phyloP scores from a whole-genome alignment of 164 flowering plant genomes.

The Vitis rupestris region DNA sequence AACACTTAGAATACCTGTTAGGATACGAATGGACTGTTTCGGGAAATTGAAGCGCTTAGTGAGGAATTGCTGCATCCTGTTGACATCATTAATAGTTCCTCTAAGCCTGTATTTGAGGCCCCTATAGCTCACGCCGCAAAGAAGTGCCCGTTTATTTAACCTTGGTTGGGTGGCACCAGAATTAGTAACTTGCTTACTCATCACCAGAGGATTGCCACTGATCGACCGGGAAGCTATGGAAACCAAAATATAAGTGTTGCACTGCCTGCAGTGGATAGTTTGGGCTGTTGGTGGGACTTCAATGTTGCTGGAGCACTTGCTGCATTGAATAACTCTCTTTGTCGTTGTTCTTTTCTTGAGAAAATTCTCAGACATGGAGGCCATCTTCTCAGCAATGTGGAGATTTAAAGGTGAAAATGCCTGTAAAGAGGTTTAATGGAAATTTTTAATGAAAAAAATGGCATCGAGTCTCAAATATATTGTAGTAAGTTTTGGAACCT shows the following conservation, averaged over 20 bases:
- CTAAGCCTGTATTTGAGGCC: slow-evolving; percentile 22
- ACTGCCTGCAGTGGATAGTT: background rate
- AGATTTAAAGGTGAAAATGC: no score
- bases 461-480: no score
- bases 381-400: no score
- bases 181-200: no score
- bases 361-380: no score
- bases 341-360: background rate
- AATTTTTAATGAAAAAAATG: no score
- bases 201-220: background rate
- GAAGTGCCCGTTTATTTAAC: slow-evolving; percentile 31
- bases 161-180: background rate
- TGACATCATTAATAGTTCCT: slow-evolving; percentile 37
- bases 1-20: slow-evolving; percentile 22
- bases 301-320: background rate
- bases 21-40: slow-evolving; percentile 22
- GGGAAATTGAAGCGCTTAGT: slow-evolving; percentile 15
- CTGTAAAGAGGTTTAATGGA: no score
- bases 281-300: background rate
- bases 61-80: slow-evolving; percentile 25
- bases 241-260: background rate
- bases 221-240: background rate
- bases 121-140: slow-evolving; percentile 33
- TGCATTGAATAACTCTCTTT: background rate
- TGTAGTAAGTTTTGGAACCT: no score